These are phyloP conservation scores for Gamarada debralockiae DNA, from an alignment of 495 filamentous ascomycete species.

Conservation along the genomic window DNA sequence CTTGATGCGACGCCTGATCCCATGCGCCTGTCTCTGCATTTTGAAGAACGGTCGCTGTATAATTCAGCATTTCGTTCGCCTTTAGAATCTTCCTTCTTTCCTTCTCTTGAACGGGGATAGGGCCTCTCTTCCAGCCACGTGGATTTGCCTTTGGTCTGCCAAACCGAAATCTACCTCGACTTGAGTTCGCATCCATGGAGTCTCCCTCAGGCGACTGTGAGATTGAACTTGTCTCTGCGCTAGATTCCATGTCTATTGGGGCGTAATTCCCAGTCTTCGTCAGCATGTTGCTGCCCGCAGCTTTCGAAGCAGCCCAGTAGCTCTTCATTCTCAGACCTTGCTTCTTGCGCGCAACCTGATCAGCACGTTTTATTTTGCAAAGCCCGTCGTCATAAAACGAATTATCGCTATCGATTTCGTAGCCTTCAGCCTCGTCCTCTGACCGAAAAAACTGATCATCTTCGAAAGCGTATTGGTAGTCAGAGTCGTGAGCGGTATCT, in stretches of 20 bases:
- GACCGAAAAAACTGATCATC: too few species aligned
- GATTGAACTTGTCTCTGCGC: too few species aligned
- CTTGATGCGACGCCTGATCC: slow-evolving; percentile 5
- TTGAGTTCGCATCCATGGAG: too few species aligned
- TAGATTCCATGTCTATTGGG: not conserved
- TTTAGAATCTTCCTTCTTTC: not conserved
- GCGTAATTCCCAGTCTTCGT: not conserved
- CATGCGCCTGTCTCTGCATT: slow-evolving; percentile 21
- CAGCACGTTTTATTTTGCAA: too few species aligned
- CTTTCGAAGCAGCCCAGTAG: not conserved
- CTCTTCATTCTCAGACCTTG: too few species aligned
- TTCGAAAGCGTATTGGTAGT: too few species aligned
- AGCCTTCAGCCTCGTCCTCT: not conserved
- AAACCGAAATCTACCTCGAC: too few species aligned
- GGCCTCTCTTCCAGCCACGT: not conserved
- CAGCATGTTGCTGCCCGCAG: not conserved
- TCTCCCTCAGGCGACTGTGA: too few species aligned
- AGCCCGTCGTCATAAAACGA: not conserved
- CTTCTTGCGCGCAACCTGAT: too few species aligned
- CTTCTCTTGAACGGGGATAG: not conserved
- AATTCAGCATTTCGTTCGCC: slow-evolving; percentile 3
- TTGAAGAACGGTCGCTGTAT: slow-evolving; percentile 7
- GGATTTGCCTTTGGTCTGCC: too few species aligned
- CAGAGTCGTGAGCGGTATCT: not conserved
- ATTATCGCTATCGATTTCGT: not conserved